A percentile compares a stretch with the other conserved stretches of the same genome.
phyloP scores from a whole-genome alignment of 2,329 filamentous ascomycete species.

The Biscogniauxia sp. region DNA sequence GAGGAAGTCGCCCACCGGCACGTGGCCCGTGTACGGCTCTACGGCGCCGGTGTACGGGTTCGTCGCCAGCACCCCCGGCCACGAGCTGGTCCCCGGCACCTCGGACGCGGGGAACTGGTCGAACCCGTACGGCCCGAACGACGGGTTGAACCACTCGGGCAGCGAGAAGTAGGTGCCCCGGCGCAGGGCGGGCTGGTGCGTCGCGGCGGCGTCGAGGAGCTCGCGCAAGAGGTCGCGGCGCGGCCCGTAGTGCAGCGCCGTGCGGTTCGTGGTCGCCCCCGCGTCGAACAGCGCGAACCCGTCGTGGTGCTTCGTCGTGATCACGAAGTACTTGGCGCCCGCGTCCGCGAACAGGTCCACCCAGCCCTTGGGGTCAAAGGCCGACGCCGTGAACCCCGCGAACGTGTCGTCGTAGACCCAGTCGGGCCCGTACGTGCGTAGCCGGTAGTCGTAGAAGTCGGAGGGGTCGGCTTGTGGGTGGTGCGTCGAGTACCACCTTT shows the following conservation, averaged over 20 bases:
- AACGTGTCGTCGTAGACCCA: slow-evolving; percentile 57
- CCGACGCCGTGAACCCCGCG: slow-evolving; percentile 48
- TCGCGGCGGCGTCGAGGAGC: slow-evolving; percentile 41
- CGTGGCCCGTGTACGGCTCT: slow-evolving; percentile 43
- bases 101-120: slow-evolving; percentile 29
- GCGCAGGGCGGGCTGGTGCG: slow-evolving; percentile 40
- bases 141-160: slow-evolving; percentile 49
- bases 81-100: slow-evolving; percentile 30
- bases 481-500: slow-evolving; percentile 35
- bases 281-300: slow-evolving; percentile 46
- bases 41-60: slow-evolving; percentile 43
- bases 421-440: slow-evolving; percentile 48
- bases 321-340: slow-evolving; percentile 44
- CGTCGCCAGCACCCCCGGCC: slow-evolving; percentile 37
- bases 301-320: slow-evolving; percentile 48
- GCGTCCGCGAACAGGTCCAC: slow-evolving; percentile 38
- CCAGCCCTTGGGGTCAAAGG: slow-evolving; percentile 47
- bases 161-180: slow-evolving; percentile 49
- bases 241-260: slow-evolving; percentile 40
- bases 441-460: slow-evolving; percentile 46
- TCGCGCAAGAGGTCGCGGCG: slow-evolving; percentile 40
- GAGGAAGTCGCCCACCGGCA: slow-evolving; percentile 41
- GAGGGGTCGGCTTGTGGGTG: slow-evolving; percentile 42
- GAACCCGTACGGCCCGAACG: slow-evolving; percentile 44
- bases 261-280: slow-evolving; percentile 37